These are phyloP conservation scores for Pyrenula aspistea DNA, from an alignment of 495 filamentous ascomycete species.

Conservation along the genomic window DNA sequence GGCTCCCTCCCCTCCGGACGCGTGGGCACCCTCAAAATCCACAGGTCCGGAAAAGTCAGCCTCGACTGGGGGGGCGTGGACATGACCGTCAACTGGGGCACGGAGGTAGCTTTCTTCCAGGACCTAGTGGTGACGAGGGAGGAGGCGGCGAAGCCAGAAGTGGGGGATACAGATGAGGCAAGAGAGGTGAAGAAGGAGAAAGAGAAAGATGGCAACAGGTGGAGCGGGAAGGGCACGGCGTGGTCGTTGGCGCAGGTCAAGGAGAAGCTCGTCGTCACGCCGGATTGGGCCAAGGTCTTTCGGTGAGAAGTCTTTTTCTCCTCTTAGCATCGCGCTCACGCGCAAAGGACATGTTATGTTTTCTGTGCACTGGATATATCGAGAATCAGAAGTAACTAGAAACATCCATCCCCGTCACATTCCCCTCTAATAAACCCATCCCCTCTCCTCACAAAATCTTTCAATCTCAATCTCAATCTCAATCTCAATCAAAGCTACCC, in stretches of 20 bases:
- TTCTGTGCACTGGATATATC: too few relatives aligned
- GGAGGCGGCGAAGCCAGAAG: slow-evolving; percentile 8
- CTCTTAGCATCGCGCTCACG: too few relatives aligned
- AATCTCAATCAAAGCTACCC: too few relatives aligned
- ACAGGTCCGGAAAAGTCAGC: slow-evolving; percentile 33
- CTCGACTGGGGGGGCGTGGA: slow-evolving; percentile 39
- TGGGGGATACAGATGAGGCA: slow-evolving; percentile 15
- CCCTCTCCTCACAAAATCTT: too few relatives aligned
- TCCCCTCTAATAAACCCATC: too few relatives aligned
- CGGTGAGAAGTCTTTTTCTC: not conserved
- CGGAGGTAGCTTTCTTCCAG: slow-evolving; percentile 31
- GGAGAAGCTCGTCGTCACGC: slow-evolving; percentile 36
- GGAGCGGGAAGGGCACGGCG: slow-evolving; percentile 6
- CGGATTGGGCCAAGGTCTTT: slow-evolving; percentile 32
- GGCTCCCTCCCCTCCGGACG: slow-evolving; percentile 40
- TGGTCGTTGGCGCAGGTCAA: slow-evolving; percentile 40
- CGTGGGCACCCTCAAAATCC: slow-evolving; percentile 42
- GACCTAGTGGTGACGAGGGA: slow-evolving; percentile 20
- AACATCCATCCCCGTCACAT: too few relatives aligned
- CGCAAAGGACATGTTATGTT: too few relatives aligned
- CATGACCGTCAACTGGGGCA: slow-evolving; percentile 31
- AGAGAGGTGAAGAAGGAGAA: too few relatives aligned
- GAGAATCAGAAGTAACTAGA: too few relatives aligned
- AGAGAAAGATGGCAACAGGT: not conserved
- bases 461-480: too few relatives aligned